Base-by-base conservation (phyloP, 2,329 filamentous ascomycete genomes). In the Trichoderma cornu-damae region DNA sequence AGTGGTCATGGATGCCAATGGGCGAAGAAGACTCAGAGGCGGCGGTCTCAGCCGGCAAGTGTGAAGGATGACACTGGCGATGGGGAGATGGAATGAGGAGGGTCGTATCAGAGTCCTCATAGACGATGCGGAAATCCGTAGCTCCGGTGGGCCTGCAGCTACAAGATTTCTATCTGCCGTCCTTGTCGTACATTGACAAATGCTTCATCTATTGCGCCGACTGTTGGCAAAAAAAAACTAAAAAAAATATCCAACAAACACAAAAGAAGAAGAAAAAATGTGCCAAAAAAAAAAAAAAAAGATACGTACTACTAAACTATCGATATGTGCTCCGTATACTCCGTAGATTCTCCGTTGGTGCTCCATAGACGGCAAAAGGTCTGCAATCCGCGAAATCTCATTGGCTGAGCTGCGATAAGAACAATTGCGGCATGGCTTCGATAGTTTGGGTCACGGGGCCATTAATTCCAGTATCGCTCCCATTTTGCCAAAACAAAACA, bases 91-190 rank as follows among this genome's bases (percentile, higher is more conserved):
- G 30, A 52, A 38, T 37, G 28, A n/a, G n/a, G 42, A 51, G 20
- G 34, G 42, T 18, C 40, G 51, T 46, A 54, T 32, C 56, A 55
- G 53, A 38, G 32, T 37, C 58, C 59, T 58, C 62, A 63, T 63
- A 46, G 58, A 59, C 28, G n/a, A 49, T 32, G 18, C 44, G 1
- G 35, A 20, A 6, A 8, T 12, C 5, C 14, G 44, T 6, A 11
- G 48, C 14, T 37, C n/a, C 1, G 4, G 37, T 30, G 5, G n/a
- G 14, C 4, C 22, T 2, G 1, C 1, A 20, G 20, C 38, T 37
- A 28, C 14, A 28, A 6, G 0, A 12, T 2, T 11, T n/a, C 2
- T n/a, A n/a, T n/a, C 6, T 37, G 28, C 24, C 20, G 5, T 37
- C 3, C 9, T 8, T 11, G 2, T 11, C 30, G 30, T 47, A 11